These are phyloP conservation scores for Eucalyptus grandis DNA, from an alignment of 345 rosid species.

Conservation along the genomic window DNA sequence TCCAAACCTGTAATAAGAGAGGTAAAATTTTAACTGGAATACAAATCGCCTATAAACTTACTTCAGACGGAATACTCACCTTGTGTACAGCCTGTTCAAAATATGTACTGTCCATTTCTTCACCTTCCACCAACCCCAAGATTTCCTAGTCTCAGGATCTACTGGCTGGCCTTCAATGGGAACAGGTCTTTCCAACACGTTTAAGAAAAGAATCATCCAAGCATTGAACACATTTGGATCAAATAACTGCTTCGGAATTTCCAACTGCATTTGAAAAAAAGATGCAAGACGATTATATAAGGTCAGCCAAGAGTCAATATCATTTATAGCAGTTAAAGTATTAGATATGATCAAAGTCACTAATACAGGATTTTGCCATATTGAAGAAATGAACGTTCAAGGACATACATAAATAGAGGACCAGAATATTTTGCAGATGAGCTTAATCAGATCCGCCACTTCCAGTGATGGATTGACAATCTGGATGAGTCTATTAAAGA, in stretches of 20 bases:
- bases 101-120: slow-evolving; percentile 99
- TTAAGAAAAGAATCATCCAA: slow-evolving; percentile 95
- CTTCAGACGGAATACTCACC: slow-evolving; percentile 28
- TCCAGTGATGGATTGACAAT: slow-evolving; percentile 71
- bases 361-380: background rate
- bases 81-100: slow-evolving; percentile 79
- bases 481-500: slow-evolving; percentile 77
- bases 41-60: background rate
- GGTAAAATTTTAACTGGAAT: background rate
- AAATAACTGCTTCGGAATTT: slow-evolving; percentile 80
- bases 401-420: slow-evolving; percentile 89
- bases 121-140: slow-evolving; percentile 99
- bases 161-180: slow-evolving; percentile 91
- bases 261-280: slow-evolving; percentile 43
- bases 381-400: background rate
- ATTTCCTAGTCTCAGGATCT: slow-evolving; percentile 84
- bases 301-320: background rate
- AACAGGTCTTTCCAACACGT: slow-evolving; percentile 81
- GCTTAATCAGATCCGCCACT: slow-evolving; percentile 89
- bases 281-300: background rate
- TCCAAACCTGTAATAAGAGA: slow-evolving; percentile 58
- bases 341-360: background rate
- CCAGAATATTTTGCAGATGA: slow-evolving; percentile 98
- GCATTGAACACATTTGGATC: slow-evolving; percentile 76
- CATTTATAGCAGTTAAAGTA: background rate